Evolutionary conservation across 768 basidiomycete species (phyloP), one percentile per base, ranked within the genome.

Genomic region (Rhodotorula kratochvilovae): DNA sequence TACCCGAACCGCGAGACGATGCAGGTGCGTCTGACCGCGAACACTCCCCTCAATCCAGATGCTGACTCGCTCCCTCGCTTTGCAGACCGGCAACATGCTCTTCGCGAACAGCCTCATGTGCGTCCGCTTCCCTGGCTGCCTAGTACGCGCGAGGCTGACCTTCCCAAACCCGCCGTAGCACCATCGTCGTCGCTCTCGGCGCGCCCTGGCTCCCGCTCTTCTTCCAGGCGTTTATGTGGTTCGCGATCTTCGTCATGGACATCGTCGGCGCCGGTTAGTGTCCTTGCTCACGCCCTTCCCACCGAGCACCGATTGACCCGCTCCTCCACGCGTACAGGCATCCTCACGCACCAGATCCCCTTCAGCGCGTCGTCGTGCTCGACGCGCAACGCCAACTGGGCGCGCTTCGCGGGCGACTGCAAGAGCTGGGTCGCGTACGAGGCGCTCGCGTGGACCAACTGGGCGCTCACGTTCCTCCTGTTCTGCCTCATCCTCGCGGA

Each of bases 181-280:
- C 67, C 27, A 17, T 71, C 36, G 31, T 71, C 35, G 25, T 67
- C 46, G 46, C 55, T 27, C 61, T 66, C 48, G 65, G 65, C 13
- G 42, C 55, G 16, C 10, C 23, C n/a, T 43, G 36, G 51, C 29
- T 63, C 13, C 70, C 70, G 8, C 56, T 71, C 25, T 51, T 46
- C 43, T 71, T 71, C 70, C 57, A 46, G 27, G 56, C 70, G 19
- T 67, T 71, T 66, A 42, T 71, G 27, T 19, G 53, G 23, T 71
- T 71, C 66, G 36, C 48, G 6, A 23, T 43, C 15, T 43, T 7
- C 39, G 70, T 63, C 5, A 68, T 68, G 54, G 36, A 61, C 53
- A 50, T 59, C 25, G 48, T 42, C 21, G 55, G 31, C n/a, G 31
- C 60, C 46, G 51, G 59, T 48, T 29, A 31, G 36, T 17, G 8